These are phyloP conservation scores for Globomyces sp. DNA, from an alignment of 371 early-diverging fungal genomes.

Conservation along the genomic window DNA sequence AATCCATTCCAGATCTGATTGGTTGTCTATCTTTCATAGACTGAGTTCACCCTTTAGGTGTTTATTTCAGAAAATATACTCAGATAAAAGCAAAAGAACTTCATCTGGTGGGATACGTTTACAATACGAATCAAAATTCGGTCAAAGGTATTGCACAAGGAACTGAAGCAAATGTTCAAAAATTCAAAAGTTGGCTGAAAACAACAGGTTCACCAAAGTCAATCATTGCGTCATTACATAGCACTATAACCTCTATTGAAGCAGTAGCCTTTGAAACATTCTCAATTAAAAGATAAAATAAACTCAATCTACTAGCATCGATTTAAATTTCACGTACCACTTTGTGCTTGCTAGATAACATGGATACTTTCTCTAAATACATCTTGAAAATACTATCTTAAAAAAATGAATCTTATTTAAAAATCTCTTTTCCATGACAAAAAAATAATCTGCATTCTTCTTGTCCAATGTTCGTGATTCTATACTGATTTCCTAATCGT, in stretches of 20 bases:
- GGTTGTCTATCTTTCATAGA: no score
- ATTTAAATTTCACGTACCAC: no score
- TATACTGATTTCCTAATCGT: slow-evolving; percentile 43
- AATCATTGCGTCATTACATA: slow-evolving; percentile 2
- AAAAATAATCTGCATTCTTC: slow-evolving; percentile 41
- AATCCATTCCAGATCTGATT: neutral
- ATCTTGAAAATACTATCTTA: neutral
- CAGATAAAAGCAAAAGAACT: slow-evolving; percentile 10
- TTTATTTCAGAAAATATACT: slow-evolving; percentile 29
- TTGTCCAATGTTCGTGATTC: slow-evolving; percentile 29
- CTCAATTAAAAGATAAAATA: no score
- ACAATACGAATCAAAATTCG: slow-evolving; percentile 21
- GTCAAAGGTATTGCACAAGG: slow-evolving; percentile 28
- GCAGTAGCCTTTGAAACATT: slow-evolving; percentile 12
- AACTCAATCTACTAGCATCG: no score
- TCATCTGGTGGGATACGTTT: slow-evolving; percentile 23
- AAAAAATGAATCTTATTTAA: neutral
- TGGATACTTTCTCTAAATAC: neutral
- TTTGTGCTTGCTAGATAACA: neutral
- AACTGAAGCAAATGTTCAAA: neutral
- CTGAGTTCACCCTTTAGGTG: slow-evolving; percentile 12
- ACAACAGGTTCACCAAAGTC: slow-evolving; percentile 23
- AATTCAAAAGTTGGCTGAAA: slow-evolving; percentile 7
- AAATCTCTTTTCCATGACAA: slow-evolving; percentile 30
- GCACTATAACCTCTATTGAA: slow-evolving; percentile 10